Evolutionary conservation across 768 basidiomycete species (phyloP).

Genomic region (Tylopilus vinaceipallidus): DNA sequence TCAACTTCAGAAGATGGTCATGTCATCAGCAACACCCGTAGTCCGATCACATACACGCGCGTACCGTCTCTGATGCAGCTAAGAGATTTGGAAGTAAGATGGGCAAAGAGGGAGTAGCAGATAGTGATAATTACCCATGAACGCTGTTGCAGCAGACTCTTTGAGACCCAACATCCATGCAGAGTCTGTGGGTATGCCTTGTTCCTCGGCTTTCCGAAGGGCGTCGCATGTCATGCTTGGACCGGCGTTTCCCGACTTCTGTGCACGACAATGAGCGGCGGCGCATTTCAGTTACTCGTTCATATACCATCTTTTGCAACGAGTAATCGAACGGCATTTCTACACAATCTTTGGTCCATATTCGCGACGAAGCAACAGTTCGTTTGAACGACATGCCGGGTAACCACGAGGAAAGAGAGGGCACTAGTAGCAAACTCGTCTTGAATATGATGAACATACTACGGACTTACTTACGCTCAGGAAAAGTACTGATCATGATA

Average conservation of each 20-base stretch:
- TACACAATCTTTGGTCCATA: slow-evolving; percentile 7
- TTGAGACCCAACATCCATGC: slow-evolving; percentile 5
- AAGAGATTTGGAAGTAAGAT: not conserved
- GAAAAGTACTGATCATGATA: slow-evolving; percentile 12
- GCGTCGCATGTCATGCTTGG: slow-evolving; percentile 7
- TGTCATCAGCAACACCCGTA: not conserved
- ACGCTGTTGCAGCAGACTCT: slow-evolving; percentile 13
- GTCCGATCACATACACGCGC: not conserved
- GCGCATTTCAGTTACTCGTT: too few species aligned
- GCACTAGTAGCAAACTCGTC: not conserved
- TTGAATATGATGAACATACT: not conserved
- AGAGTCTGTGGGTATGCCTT: not conserved
- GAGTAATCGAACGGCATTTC: slow-evolving; percentile 8
- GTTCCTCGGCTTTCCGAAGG: slow-evolving; percentile 3
- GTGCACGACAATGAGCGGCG: not conserved
- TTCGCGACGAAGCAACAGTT: not conserved
- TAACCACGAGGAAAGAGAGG: slow-evolving; percentile 11
- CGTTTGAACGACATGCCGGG: slow-evolving; percentile 13
- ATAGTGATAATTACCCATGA: slow-evolving; percentile 4
- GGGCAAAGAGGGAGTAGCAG: not conserved
- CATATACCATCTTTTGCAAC: slow-evolving; percentile 8
- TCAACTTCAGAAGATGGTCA: slow-evolving; percentile 5
- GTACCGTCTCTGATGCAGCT: slow-evolving; percentile 16
- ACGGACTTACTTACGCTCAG: slow-evolving; percentile 3
- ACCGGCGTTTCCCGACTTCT: slow-evolving; percentile 3